phyloP scores from a whole-genome alignment of 164 flowering plant genomes.

The Macadamia integrifolia region DNA sequence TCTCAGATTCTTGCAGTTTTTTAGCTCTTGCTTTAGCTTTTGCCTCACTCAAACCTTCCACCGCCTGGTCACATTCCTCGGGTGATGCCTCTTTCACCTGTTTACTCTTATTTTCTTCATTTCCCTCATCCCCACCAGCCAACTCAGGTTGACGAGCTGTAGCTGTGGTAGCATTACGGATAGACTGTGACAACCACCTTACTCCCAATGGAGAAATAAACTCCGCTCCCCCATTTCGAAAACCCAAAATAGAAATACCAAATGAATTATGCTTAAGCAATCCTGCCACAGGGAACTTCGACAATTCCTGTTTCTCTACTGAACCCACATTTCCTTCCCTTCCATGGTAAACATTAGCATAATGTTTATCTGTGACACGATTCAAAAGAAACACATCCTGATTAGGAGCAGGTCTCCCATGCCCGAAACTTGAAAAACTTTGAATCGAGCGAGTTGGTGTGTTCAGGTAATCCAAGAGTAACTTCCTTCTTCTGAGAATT shows the following conservation, averaged over 20 bases:
- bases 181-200: slow-evolving; percentile 30
- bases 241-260: slow-evolving; percentile 10
- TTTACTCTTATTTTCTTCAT: slow-evolving; percentile 36
- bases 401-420: slow-evolving; percentile 16
- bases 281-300: slow-evolving; percentile 19
- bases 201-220: slow-evolving; percentile 23
- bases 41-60: slow-evolving; percentile 65
- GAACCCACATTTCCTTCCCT: slow-evolving; percentile 12
- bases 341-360: slow-evolving; percentile 7
- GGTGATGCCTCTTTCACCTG: slow-evolving; percentile 76
- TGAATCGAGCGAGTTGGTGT: slow-evolving; percentile 27
- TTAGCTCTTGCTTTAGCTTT: slow-evolving; percentile 84
- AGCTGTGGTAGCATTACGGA: slow-evolving; percentile 51
- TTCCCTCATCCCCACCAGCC: slow-evolving; percentile 34
- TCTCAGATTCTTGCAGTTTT: slow-evolving; percentile 53
- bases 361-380: slow-evolving; percentile 10
- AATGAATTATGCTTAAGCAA: slow-evolving; percentile 11
- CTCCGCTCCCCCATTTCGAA: slow-evolving; percentile 24
- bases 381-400: slow-evolving; percentile 16
- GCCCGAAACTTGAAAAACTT: slow-evolving; percentile 23
- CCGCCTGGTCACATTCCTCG: slow-evolving; percentile 92
- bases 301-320: slow-evolving; percentile 15
- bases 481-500: slow-evolving; percentile 49
- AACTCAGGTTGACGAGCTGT: slow-evolving; percentile 50
- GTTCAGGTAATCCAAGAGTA: slow-evolving; percentile 36